Percentiles rank a stretch among this genome's conserved stretches.
Evolutionary conservation across 768 basidiomycete species (phyloP).

Genomic region (Suillus weaverae): DNA sequence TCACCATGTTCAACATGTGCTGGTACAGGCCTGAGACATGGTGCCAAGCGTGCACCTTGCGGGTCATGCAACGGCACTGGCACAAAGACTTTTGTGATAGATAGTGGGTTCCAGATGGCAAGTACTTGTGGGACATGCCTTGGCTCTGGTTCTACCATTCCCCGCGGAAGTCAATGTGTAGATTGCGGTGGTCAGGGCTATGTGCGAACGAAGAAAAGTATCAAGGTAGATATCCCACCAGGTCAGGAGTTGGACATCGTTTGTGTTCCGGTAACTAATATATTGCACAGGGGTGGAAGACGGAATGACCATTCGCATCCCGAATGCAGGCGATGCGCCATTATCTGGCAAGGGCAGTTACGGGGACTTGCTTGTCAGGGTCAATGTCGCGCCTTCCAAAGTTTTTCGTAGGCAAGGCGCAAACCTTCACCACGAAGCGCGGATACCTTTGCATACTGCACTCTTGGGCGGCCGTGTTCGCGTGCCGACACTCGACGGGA

Average conservation of each 20-base stretch:
- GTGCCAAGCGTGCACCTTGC: slow-evolving; percentile 81
- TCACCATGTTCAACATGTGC: slow-evolving; percentile 82
- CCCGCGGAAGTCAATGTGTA: slow-evolving; percentile 74
- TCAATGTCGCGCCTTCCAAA: slow-evolving; percentile 82
- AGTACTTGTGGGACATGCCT: slow-evolving; percentile 83
- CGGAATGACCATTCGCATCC: slow-evolving; percentile 86
- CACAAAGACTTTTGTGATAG: slow-evolving; percentile 83
- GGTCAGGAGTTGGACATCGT: slow-evolving; percentile 48
- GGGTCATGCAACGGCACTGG: slow-evolving; percentile 83
- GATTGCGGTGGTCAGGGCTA: slow-evolving; percentile 87
- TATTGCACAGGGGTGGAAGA: slow-evolving; percentile 78
- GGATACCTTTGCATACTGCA: slow-evolving; percentile 88
- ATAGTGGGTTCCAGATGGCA: slow-evolving; percentile 96
- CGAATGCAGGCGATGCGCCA: slow-evolving; percentile 82
- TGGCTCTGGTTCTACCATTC: slow-evolving; percentile 79
- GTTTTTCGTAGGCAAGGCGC: slow-evolving; percentile 87
- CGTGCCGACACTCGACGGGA: slow-evolving; percentile 93
- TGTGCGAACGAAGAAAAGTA: slow-evolving; percentile 73
- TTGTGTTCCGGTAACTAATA: slow-evolving; percentile 3
- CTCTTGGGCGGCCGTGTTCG: slow-evolving; percentile 91
- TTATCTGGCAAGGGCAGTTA: slow-evolving; percentile 71
- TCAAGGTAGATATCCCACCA: slow-evolving; percentile 82
- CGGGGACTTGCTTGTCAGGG: slow-evolving; percentile 86
- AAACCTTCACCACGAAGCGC: slow-evolving; percentile 87
- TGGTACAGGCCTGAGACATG: slow-evolving; percentile 83